A percentile compares a stretch with the other conserved stretches of the same genome.
Conservation (phyloP, 225 moss, liverwort and hornwort species). For the Lunularia cruciata region DNA sequence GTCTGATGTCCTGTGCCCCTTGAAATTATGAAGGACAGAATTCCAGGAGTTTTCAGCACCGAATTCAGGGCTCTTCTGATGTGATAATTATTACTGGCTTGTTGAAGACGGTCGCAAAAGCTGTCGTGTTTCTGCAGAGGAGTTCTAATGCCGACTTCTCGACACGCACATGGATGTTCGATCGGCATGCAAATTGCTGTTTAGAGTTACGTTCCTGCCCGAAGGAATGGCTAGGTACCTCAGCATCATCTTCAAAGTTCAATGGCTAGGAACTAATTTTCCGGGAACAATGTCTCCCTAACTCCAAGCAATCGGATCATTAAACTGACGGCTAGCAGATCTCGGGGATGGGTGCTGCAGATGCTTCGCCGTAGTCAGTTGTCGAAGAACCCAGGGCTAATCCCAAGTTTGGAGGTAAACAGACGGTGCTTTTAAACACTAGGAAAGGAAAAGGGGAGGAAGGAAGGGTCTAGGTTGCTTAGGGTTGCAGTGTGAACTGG, state of each 20-base stretch:
- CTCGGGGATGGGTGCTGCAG: neutral
- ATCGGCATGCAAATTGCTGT: conserved; percentile 20
- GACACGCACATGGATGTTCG: conserved; percentile 13
- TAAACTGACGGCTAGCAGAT: conserved; percentile 4
- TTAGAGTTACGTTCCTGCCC: conserved; percentile 13
- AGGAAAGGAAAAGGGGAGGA: neutral
- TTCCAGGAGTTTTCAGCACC: conserved; percentile 12
- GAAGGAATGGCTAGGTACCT: conserved; percentile 2
- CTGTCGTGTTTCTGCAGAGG: conserved; percentile 15
- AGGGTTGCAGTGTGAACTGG: neutral
- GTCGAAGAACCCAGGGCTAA: neutral
- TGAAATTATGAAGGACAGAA: conserved; percentile 12
- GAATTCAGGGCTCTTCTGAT: conserved; percentile 19
- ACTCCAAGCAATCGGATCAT: neutral
- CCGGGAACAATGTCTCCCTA: neutral
- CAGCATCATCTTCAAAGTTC: conserved; percentile 3
- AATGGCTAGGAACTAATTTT: neutral
- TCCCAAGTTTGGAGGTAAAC: neutral
- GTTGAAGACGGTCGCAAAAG: conserved; percentile 16
- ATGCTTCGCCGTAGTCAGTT: neutral
- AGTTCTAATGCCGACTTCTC: conserved; percentile 2
- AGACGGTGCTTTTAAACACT: conserved; percentile 2
- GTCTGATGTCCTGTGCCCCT: neutral
- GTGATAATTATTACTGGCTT: conserved; percentile 26
- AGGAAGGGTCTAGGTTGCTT: neutral